Conservation (phyloP, 441 rosid genomes). For the Theobroma grandiflorum region DNA sequence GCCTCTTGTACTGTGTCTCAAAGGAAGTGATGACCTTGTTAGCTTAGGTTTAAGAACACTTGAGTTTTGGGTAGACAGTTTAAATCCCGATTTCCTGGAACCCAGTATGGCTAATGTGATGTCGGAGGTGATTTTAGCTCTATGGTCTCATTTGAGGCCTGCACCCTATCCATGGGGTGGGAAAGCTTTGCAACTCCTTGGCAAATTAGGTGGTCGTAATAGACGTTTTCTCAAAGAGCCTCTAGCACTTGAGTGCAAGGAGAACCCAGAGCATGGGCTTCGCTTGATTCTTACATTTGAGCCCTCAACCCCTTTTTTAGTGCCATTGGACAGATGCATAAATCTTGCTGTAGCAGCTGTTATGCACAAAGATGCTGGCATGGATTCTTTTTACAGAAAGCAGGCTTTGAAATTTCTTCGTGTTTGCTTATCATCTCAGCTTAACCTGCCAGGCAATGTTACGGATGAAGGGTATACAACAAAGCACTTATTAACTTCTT, state of each 20-base stretch:
- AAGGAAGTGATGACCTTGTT: slow-evolving; percentile 92
- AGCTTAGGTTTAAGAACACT: slow-evolving; percentile 92
- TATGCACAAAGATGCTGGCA: slow-evolving; percentile 60
- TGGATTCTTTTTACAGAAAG: slow-evolving; percentile 81
- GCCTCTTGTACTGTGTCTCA: slow-evolving; percentile 93
- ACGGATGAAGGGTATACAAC: slow-evolving; percentile 73
- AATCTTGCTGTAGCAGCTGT: slow-evolving; percentile 96
- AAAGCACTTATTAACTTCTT: slow-evolving; percentile 64
- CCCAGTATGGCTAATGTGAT: slow-evolving; percentile 98
- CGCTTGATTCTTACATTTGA: slow-evolving; percentile 97
- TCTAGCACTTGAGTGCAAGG: slow-evolving; percentile 97
- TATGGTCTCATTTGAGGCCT: slow-evolving; percentile 98
- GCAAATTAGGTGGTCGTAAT: slow-evolving; percentile 98
- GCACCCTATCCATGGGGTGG: slow-evolving; percentile 96
- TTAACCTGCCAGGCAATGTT: slow-evolving; percentile 90
- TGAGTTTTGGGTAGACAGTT: slow-evolving; percentile 99
- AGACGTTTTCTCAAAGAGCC: slow-evolving; percentile 97
- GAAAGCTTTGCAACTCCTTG: slow-evolving; percentile 92
- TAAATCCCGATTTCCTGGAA: slow-evolving; percentile 98
- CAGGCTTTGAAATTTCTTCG: slow-evolving; percentile 92
- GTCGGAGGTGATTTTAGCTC: slow-evolving; percentile 96
- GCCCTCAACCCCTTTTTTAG: slow-evolving; percentile 96
- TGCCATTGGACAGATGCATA: slow-evolving; percentile 92
- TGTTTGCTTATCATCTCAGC: slow-evolving; percentile 94
- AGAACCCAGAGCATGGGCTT: slow-evolving; percentile 98